Percentiles rank a stretch among this genome's conserved stretches.
Conservation (phyloP, 108 stramenopile genomes). For the Chaetoceros muelleri region DNA sequence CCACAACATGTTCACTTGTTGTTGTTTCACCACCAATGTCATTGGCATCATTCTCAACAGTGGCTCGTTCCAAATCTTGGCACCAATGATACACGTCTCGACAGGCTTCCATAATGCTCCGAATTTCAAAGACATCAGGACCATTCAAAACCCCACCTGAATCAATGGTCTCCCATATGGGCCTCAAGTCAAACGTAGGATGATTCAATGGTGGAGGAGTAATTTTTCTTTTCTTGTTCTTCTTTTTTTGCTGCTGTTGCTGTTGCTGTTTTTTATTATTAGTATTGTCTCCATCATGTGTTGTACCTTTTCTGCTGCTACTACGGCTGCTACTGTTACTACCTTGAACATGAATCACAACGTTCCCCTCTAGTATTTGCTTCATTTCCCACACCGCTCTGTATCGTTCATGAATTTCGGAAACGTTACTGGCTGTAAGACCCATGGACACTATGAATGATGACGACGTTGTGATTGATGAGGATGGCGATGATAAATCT, state of each 20-base stretch:
- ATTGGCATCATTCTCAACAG: constrained; percentile 8
- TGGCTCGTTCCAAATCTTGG: constrained; percentile 20
- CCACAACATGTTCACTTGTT: constrained; percentile 2
- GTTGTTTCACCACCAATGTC: constrained; percentile 4
- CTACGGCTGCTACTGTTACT: too few relatives aligned
- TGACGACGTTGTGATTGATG: too few relatives aligned
- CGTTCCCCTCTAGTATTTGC: constrained; percentile 20
- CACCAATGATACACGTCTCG: constrained; percentile 49
- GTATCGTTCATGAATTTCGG: constrained; percentile 48
- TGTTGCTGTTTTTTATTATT: too few relatives aligned
- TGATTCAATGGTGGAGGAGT: constrained; percentile 43
- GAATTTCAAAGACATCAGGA: constrained; percentile 52
- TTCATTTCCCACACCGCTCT: constrained; percentile 64
- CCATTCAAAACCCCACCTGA: constrained; percentile 47
- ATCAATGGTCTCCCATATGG: constrained; percentile 42
- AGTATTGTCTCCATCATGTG: too few relatives aligned
- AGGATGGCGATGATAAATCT: too few relatives aligned
- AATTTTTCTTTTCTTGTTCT: constrained; percentile 28
- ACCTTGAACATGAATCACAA: constrained; percentile 11
- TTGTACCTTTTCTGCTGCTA: too few relatives aligned
- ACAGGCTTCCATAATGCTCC: constrained; percentile 34
- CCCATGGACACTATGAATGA: too few relatives aligned
- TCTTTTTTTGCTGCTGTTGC: too few relatives aligned
- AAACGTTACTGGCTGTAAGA: constrained; percentile 28
- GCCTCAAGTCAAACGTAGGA: constrained; percentile 34